Conservation (phyloP, 2,329 filamentous ascomycete genomes). For the Rachicladosporium sp. region DNA sequence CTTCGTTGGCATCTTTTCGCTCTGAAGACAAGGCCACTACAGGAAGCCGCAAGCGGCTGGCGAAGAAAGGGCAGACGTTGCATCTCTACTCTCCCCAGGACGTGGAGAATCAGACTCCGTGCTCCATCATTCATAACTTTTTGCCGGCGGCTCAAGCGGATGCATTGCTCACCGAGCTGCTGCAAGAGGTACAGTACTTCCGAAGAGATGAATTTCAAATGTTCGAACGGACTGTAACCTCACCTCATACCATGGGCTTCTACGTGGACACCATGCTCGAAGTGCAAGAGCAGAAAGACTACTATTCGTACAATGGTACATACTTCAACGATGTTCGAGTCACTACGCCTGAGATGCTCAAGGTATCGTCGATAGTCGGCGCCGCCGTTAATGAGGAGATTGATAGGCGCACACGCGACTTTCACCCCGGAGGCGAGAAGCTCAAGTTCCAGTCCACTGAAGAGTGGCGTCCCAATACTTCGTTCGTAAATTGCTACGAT, state of each 20-base stretch:
- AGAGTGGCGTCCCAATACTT: slow-evolving; percentile 73
- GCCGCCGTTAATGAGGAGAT: slow-evolving; percentile 67
- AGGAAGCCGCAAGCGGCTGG: slow-evolving; percentile 31
- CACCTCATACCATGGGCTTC: slow-evolving; percentile 72
- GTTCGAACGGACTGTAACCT: slow-evolving; percentile 76
- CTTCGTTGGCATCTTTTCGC: slow-evolving; percentile 24
- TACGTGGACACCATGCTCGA: slow-evolving; percentile 69
- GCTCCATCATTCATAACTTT: slow-evolving; percentile 87
- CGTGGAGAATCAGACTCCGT: slow-evolving; percentile 72
- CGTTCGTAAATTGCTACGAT: slow-evolving; percentile 89
- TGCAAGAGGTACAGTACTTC: slow-evolving; percentile 61
- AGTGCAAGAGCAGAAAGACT: slow-evolving; percentile 54
- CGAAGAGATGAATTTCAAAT: slow-evolving; percentile 64
- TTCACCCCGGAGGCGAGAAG: slow-evolving; percentile 59
- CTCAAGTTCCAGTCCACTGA: slow-evolving; percentile 63
- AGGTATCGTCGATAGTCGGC: slow-evolving; percentile 58
- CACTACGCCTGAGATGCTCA: slow-evolving; percentile 61
- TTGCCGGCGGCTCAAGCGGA: slow-evolving; percentile 61
- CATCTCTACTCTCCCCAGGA: slow-evolving; percentile 74
- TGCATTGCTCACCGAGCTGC: slow-evolving; percentile 59
- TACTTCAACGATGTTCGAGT: slow-evolving; percentile 63
- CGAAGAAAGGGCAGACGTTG: slow-evolving; percentile 69
- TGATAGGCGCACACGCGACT: slow-evolving; percentile 52
- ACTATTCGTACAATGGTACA: slow-evolving; percentile 78
- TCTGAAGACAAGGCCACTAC: slow-evolving; percentile 1